phyloP scores from a whole-genome alignment of 2,329 filamentous ascomycete genomes.

The Didymellaceae sp. region DNA sequence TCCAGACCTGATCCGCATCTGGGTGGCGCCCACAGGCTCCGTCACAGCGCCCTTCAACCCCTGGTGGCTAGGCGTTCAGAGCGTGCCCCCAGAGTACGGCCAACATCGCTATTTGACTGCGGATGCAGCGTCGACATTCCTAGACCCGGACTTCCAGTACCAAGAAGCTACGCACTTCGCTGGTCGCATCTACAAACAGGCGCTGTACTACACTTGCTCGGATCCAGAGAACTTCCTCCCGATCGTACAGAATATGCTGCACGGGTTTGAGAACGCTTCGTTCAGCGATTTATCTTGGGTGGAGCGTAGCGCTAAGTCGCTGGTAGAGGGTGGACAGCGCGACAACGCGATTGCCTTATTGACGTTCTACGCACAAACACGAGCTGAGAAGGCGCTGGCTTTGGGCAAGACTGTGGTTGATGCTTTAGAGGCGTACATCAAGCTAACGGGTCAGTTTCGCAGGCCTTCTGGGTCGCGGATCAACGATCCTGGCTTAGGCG shows the following conservation, averaged over 20 bases:
- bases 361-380: conserved; percentile 36
- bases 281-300: conserved; percentile 34
- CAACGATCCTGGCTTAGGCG: conserved; percentile 36
- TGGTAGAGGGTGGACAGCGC: conserved; percentile 26
- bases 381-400: conserved; percentile 34
- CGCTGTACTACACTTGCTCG: conserved; percentile 41
- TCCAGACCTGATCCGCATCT: conserved; percentile 43
- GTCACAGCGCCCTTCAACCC: conserved; percentile 46
- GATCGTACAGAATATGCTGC: conserved; percentile 34
- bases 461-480: conserved; percentile 30
- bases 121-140: conserved; percentile 41
- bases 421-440: conserved; percentile 33
- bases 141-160: conserved; percentile 43
- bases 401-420: conserved; percentile 36
- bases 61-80: conserved; percentile 45
- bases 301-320: conserved; percentile 25
- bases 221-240: conserved; percentile 31
- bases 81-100: conserved; percentile 40
- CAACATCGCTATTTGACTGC: conserved; percentile 47
- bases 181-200: conserved; percentile 37
- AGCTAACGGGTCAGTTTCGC: conserved; percentile 32
- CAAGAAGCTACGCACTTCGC: conserved; percentile 40
- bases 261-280: conserved; percentile 36
- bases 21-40: conserved; percentile 44
- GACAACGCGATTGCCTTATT: conserved; percentile 26